Base-by-base conservation (phyloP, 2,329 filamentous ascomycete genomes). In the Pezicula radicicola region DNA sequence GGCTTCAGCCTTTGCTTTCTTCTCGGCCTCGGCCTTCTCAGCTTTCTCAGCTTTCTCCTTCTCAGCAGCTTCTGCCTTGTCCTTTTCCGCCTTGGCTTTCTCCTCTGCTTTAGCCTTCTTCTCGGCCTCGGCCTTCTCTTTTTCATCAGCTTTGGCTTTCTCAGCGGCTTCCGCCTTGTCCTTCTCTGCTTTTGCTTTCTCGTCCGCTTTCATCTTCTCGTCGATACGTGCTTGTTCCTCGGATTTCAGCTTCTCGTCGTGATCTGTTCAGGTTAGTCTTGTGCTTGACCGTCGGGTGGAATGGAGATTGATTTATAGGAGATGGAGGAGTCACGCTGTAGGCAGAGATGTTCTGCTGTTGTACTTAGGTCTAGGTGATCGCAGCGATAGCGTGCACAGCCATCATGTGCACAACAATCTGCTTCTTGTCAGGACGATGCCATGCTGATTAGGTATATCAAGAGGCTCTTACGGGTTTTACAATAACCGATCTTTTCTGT, bases 181-280 rank as follows among this genome's bases (percentile, higher is more conserved):
- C 30, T 33, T 33, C 30, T 33, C 30, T 13, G 30, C 5, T 13
- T 33, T 33, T 12, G 7, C 12, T 12, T 33, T 33, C 30, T 33
- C 30, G 7, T 33, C 30, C 4, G 30, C 30, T 33, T 33, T 33
- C 9, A 13, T 33, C 30, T 33, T 33, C 30, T 33, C 30, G 10
- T 33, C 30, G 9, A 33, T 33, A 10, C 30, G 30, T 33, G 30
- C 30, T 33, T 33, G 30, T 33, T 33, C 30, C 30, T 33, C 30
- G 30, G 30, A 33, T 33, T 44, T 44, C 19, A 44, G 27, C 27
- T 45, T 45, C 42, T 45, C 42, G 13, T 45, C 42, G n/a, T 45
- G 42, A 45, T 45, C 42, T 45, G 28, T 18, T 16, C 3, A 16
- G 10, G 21, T 45, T 30, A 45, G 42, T 28, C 27, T 45, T 13